Conservation (phyloP, 148 eudicot species). For the Camellia sinensis region DNA sequence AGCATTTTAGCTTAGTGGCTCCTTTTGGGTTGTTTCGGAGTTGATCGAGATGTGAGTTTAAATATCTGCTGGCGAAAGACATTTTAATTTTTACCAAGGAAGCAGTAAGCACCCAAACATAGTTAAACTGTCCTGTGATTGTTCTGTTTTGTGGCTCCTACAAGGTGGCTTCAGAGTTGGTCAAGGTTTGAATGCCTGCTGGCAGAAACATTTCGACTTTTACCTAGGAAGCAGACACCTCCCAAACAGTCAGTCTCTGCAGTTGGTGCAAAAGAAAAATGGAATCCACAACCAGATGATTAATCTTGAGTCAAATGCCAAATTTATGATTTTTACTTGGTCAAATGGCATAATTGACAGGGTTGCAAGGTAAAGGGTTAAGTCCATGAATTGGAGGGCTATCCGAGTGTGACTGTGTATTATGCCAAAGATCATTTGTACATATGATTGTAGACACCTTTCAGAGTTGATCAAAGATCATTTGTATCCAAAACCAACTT, state of each 20-base stretch:
- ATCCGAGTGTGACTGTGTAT: too few species aligned
- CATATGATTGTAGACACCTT: too few species aligned
- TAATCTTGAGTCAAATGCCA: too few species aligned
- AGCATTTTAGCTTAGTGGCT: constrained; percentile 1
- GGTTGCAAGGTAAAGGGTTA: neutral
- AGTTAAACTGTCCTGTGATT: neutral
- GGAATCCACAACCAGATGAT: too few species aligned
- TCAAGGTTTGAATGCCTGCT: neutral
- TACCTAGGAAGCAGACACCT: neutral
- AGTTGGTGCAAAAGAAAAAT: too few species aligned
- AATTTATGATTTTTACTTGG: too few species aligned
- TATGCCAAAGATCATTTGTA: too few species aligned
- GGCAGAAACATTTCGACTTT: neutral
- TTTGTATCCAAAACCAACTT: too few species aligned
- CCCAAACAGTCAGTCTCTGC: too few species aligned
- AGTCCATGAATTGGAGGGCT: neutral
- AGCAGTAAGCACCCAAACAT: neutral
- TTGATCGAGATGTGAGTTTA: neutral
- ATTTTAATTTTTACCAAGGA: too few species aligned
- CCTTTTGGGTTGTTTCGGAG: neutral
- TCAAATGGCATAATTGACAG: too few species aligned
- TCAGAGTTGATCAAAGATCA: too few species aligned
- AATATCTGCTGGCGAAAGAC: neutral
- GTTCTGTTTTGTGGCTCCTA: neutral
- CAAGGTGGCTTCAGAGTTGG: neutral